Evolutionary conservation across 2,329 filamentous ascomycete genomes (phyloP).

Genomic region (Neofusicoccum umdonicola): DNA sequence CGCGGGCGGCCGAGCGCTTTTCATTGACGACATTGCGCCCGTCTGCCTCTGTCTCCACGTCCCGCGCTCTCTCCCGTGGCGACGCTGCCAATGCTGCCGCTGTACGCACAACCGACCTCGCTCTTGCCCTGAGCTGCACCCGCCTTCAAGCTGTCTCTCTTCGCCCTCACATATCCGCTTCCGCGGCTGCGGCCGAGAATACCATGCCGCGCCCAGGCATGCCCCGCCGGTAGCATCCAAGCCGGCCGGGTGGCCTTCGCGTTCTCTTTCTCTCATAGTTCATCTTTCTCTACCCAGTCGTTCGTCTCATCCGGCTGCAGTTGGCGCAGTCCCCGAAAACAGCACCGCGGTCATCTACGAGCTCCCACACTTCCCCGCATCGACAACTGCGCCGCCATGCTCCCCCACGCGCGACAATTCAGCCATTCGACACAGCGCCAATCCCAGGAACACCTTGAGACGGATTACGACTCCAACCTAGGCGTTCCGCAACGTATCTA

Average conservation of each 20-base stretch:
- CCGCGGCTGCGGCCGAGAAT: conserved; percentile 48
- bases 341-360: not conserved
- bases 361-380: not conserved
- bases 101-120: not conserved
- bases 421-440: not conserved
- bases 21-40: not conserved
- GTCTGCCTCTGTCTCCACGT: not conserved
- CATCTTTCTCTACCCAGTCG: not conserved
- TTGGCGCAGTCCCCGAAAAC: not conserved
- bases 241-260: conserved; percentile 44
- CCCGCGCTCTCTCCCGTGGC: not conserved
- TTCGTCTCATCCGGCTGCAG: not conserved
- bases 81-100: not conserved
- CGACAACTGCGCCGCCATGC: not conserved
- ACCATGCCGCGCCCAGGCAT: conserved; percentile 38
- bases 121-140: not conserved
- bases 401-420: not conserved
- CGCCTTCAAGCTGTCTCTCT: conserved; percentile 45
- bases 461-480: not conserved
- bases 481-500: conserved; percentile 54
- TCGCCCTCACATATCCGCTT: conserved; percentile 35
- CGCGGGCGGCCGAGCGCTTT: not conserved
- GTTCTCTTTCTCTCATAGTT: not conserved
- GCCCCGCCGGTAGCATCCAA: conserved; percentile 41
- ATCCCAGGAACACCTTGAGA: not conserved